A percentile compares a stretch with the other conserved stretches of the same genome.
These are phyloP conservation scores for Pachysandra terminalis DNA, from an alignment of 164 flowering plant genomes.

Conservation along the genomic window DNA sequence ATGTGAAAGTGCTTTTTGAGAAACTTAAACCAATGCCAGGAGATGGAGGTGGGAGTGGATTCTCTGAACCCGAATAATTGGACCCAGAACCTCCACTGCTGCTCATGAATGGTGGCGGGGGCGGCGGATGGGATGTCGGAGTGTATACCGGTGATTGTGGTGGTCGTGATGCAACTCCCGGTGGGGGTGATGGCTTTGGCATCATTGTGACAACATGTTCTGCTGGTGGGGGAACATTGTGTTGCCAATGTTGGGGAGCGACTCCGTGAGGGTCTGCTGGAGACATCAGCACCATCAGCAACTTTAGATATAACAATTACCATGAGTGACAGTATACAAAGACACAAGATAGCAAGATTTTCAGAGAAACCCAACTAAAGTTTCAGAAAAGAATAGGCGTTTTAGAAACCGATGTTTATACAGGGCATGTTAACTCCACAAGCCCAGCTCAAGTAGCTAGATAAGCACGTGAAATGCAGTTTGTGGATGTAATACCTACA, in stretches of 20 bases:
- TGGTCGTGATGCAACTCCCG: constrained; percentile 41
- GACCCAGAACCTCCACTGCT: constrained; percentile 77
- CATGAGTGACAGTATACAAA: not conserved
- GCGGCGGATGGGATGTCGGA: constrained; percentile 28
- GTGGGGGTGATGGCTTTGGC: constrained; percentile 56
- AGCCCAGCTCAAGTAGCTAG: no score
- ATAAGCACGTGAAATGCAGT: no score
- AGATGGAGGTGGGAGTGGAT: constrained; percentile 62
- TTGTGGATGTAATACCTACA: no score
- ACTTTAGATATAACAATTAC: not conserved
- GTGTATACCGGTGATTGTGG: constrained; percentile 24
- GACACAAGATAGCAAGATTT: not conserved
- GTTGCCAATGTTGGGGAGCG: constrained; percentile 58
- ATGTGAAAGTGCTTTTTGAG: constrained; percentile 75
- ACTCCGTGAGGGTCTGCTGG: constrained; percentile 46
- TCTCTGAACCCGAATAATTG: constrained; percentile 54
- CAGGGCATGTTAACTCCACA: not conserved
- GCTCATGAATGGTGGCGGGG: constrained; percentile 44
- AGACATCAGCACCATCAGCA: not conserved
- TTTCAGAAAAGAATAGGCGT: not conserved
- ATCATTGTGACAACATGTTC: constrained; percentile 37
- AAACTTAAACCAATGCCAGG: constrained; percentile 65
- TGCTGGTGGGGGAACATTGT: constrained; percentile 50
- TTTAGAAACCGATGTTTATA: not conserved
- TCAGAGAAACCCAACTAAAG: no score